These are phyloP conservation scores for Avena sativa DNA, from an alignment of 176 grass and related monocot species.

Conservation along the genomic window DNA sequence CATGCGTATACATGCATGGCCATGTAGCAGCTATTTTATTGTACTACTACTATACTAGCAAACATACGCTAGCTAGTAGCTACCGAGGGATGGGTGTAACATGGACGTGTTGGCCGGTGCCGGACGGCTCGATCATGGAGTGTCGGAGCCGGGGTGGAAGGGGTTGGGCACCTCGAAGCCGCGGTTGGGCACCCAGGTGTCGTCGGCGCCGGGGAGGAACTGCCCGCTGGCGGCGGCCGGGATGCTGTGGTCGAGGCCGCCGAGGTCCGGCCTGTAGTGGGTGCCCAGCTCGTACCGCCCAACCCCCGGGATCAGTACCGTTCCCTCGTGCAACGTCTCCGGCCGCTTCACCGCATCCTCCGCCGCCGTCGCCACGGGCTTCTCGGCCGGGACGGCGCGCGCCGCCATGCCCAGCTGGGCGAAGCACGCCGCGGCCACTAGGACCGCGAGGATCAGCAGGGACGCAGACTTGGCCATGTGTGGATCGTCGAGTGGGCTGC, in stretches of 20 bases:
- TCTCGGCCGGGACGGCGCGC: constrained; percentile 7
- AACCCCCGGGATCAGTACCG: too few species aligned
- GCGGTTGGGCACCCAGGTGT: constrained; percentile 87
- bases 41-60: neutral
- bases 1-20: constrained; percentile 1
- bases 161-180: constrained; percentile 91
- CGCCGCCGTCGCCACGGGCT: neutral
- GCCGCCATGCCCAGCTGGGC: too few species aligned
- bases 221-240: constrained; percentile 12
- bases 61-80: constrained; percentile 3
- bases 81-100: neutral
- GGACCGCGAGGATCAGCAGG: neutral
- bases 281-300: too few species aligned
- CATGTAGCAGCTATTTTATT: constrained; percentile 4
- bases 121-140: constrained; percentile 31
- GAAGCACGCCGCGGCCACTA: too few species aligned
- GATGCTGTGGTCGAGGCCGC: constrained; percentile 58
- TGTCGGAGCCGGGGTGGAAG: constrained; percentile 46
- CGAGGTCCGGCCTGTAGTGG: constrained; percentile 48
- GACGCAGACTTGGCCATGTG: constrained; percentile 14
- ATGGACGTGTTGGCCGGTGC: neutral
- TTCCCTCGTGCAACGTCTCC: too few species aligned
- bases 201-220: constrained; percentile 74
- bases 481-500: neutral
- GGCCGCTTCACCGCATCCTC: constrained; percentile 33